A percentile compares a stretch with the other conserved stretches of the same genome.
Conservation (phyloP, 495 filamentous ascomycete genomes). For the Gamarada debralockiae region DNA sequence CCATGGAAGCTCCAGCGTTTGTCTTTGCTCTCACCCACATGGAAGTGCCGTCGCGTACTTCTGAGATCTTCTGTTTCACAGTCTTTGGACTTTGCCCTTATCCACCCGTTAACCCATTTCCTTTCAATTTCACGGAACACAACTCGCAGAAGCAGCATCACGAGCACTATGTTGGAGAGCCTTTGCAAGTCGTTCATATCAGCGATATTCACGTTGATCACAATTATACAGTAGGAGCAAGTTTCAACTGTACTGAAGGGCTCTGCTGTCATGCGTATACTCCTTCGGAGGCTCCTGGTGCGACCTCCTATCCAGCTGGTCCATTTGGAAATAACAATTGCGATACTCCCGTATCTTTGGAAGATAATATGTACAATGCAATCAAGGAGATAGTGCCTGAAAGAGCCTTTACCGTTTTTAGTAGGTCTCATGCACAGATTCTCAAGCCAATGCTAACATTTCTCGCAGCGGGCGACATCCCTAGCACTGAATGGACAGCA, state of each 20-base stretch:
- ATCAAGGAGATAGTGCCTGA: too few relatives aligned
- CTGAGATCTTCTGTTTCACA: constrained; percentile 43
- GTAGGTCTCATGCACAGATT: background rate
- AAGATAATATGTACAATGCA: background rate
- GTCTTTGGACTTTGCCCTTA: constrained; percentile 46
- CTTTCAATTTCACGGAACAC: constrained; percentile 42
- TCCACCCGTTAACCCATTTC: constrained; percentile 47
- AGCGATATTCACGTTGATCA: constrained; percentile 57
- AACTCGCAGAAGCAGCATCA: too few relatives aligned
- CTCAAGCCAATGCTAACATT: background rate
- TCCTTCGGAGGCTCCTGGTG: background rate
- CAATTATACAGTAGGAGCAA: constrained; percentile 30
- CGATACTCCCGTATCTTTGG: constrained; percentile 1
- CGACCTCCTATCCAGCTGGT: background rate
- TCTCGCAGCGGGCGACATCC: background rate
- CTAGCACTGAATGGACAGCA: constrained; percentile 36
- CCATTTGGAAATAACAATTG: constrained; percentile 2
- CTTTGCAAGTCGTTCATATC: constrained; percentile 55
- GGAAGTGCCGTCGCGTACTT: constrained; percentile 41
- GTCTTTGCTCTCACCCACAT: too few relatives aligned
- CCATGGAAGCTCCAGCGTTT: too few relatives aligned
- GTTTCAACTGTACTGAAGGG: background rate
- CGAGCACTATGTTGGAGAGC: too few relatives aligned
- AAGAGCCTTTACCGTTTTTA: constrained; percentile 7
- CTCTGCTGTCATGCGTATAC: background rate